Percentiles rank a stretch among this genome's conserved stretches.
Conservation (phyloP, 192 early-diverging fungal genomes). For the Glomus cerebriforme region DNA sequence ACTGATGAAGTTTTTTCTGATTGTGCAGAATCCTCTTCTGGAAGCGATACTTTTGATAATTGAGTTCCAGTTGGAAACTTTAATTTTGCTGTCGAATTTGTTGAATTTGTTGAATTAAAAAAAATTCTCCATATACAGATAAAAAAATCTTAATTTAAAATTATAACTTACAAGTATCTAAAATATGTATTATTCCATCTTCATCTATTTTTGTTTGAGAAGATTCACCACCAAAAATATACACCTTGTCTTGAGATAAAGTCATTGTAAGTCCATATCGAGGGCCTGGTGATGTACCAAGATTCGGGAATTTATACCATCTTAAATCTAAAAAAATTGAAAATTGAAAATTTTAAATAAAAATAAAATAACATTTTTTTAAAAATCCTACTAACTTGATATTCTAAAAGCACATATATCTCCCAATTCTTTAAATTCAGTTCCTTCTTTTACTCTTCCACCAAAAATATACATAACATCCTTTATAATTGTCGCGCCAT, state of each 20-base stretch:
- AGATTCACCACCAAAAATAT: conserved; percentile 57
- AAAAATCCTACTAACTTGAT: conserved; percentile 36
- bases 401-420: conserved; percentile 59
- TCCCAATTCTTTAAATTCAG: conserved; percentile 34
- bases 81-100: conserved; percentile 59
- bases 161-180: conserved; percentile 50
- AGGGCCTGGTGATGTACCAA: conserved; percentile 45
- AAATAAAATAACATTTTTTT: neutral
- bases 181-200: conserved; percentile 39
- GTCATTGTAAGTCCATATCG: conserved; percentile 50
- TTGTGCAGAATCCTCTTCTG: too few relatives aligned
- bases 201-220: conserved; percentile 47
- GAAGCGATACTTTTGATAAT: neutral
- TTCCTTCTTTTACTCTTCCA: conserved; percentile 47
- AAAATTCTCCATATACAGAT: neutral
- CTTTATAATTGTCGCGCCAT: conserved; percentile 40
- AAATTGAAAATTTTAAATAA: neutral
- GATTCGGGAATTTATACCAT: conserved; percentile 51
- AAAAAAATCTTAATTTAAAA: neutral
- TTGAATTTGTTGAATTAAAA: neutral
- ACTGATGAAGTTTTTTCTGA: too few relatives aligned
- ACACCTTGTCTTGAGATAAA: conserved; percentile 47
- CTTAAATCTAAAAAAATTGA: conserved; percentile 32
- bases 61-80: conserved; percentile 35
- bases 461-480: conserved; percentile 60